A percentile compares a stretch with the other conserved stretches of the same genome.
Evolutionary conservation across 2,329 filamentous ascomycete species (phyloP).

Genomic region (Coniochaeta hoffmannii): DNA sequence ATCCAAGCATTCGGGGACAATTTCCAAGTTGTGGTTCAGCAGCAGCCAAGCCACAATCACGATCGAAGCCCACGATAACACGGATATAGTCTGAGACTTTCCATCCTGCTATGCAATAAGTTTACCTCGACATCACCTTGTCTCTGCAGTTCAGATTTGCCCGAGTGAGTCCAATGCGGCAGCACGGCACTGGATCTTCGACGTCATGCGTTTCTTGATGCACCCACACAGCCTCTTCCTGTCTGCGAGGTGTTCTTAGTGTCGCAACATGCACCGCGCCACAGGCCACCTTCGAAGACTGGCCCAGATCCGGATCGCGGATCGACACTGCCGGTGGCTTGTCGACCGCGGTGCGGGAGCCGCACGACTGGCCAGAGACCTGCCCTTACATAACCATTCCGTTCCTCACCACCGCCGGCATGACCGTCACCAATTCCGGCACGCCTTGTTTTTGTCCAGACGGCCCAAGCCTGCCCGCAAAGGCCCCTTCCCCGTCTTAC

Average conservation of each 20-base stretch:
- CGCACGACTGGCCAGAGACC: not conserved
- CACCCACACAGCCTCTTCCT: not conserved
- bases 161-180: not conserved
- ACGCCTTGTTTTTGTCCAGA: not conserved
- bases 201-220: not conserved
- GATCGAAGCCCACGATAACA: not conserved
- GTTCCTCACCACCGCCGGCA: not conserved
- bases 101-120: not conserved
- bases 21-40: slow-evolving; percentile 1
- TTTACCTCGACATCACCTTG: not conserved
- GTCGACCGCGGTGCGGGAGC: not conserved
- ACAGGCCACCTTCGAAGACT: not conserved
- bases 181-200: not conserved
- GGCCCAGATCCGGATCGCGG: not conserved
- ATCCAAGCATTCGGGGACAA: not conserved
- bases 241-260: not conserved
- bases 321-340: slow-evolving; percentile 3
- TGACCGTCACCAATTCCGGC: not conserved
- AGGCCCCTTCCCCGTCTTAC: not conserved
- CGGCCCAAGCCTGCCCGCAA: not conserved
- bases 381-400: not conserved
- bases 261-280: slow-evolving; percentile 2
- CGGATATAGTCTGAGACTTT: not conserved
- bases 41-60: not conserved
- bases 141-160: not conserved